These are phyloP conservation scores for Monilinia polystroma DNA, from an alignment of 2,329 filamentous ascomycete genomes.

Conservation along the genomic window DNA sequence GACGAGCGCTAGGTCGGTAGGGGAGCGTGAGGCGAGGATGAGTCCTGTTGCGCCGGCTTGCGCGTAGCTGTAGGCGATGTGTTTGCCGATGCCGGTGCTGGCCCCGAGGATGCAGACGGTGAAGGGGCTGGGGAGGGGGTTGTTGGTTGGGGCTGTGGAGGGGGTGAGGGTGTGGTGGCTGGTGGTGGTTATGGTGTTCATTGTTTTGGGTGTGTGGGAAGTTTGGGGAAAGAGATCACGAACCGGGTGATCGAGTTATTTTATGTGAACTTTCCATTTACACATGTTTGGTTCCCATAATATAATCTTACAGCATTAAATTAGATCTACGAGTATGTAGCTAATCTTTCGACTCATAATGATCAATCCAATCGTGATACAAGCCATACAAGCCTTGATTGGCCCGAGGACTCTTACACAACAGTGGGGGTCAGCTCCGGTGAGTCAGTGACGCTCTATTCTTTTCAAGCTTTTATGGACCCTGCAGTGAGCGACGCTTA, in stretches of 20 bases:
- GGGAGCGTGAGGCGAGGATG: slow-evolving; percentile 19
- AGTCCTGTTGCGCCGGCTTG: slow-evolving; percentile 15
- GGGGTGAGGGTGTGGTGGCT: slow-evolving; percentile 13
- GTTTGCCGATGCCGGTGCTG: slow-evolving; percentile 23
- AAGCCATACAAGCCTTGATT: background rate
- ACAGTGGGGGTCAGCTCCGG: background rate
- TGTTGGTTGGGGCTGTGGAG: slow-evolving; percentile 9
- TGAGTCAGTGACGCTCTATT: too few relatives aligned
- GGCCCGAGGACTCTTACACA: background rate
- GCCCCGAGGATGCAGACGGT: slow-evolving; percentile 23
- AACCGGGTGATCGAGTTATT: background rate
- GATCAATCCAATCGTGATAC: background rate
- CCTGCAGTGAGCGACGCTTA: too few relatives aligned
- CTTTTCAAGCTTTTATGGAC: too few relatives aligned
- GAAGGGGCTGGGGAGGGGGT: slow-evolving; percentile 11
- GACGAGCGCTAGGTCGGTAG: background rate
- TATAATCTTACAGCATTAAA: too few relatives aligned
- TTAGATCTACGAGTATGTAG: background rate
- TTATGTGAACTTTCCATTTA: background rate
- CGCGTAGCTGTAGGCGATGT: slow-evolving; percentile 23
- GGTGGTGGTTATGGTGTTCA: slow-evolving; percentile 15
- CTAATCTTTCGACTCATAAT: slow-evolving; percentile 21
- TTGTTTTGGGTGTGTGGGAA: background rate
- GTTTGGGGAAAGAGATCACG: too few relatives aligned
- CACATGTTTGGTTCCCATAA: background rate